Base-by-base conservation (phyloP, 768 basidiomycete genomes). In the Lepiota subincarnata region DNA sequence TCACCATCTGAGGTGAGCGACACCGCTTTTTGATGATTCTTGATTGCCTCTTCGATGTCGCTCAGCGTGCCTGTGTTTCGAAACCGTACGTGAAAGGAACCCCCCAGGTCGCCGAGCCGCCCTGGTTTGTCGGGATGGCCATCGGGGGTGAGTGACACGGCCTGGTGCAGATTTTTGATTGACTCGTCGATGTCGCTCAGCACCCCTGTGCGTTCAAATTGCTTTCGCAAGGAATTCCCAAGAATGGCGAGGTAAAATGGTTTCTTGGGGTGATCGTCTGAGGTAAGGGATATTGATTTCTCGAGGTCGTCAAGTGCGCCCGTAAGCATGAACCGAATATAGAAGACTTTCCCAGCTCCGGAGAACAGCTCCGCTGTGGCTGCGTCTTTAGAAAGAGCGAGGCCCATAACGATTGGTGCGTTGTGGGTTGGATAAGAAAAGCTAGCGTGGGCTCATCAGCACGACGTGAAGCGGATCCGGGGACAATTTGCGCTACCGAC, bases 1-100 rank as follows among this genome's bases (percentile, higher is more conserved):
- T 59, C 51, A 12, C 50, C 50, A 4, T 59, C 55, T 2, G 63
- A 61, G 18, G 62, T 61, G 35, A 57, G 58, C 3, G 48, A 53
- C 16, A 63, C 61, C 1, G 49, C 61, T 22, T 61, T 55, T 59
- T 58, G 19, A 59, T 55, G 34, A 58, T 53, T 50, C 8, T 19
- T 11, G 40, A 69, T 60, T 2, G 59, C 56, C 37, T 63, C 46
- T 4, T 26, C 26, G 26, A 47, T 2, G 26, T 47, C 46, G 4
- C 12, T 16, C 6, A 47, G 26, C n/a, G 8, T 4, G 3, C 46
- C 46, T 14, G 46, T 34, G 11, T 47, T 4, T 5, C 12, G 4
- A 20, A 47, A 47, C 28, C 43, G 20, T 8, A 31, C 10, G 7
- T 7, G 4, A 1, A 31, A 31, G 31, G 31, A 31, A 8, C 3